Evolutionary conservation across 805 yeast genomes (phyloP), one percentile per base, ranked within the genome.

Genomic region (Millerozyma acaciae): DNA sequence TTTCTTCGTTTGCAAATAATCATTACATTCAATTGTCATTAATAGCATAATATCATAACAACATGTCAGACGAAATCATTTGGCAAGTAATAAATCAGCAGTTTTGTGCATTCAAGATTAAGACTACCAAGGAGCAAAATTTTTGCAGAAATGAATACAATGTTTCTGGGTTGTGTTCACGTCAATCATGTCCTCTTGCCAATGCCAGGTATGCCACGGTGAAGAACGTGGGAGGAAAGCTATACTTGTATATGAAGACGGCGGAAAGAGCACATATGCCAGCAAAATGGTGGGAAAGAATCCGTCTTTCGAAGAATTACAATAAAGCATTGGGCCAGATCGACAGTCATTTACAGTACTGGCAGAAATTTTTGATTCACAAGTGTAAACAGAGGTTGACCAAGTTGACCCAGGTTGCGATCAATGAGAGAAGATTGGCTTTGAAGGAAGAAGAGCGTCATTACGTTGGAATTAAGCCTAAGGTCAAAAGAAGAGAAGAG

Each of bases 261-360:
- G 95, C 94, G 1, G 99, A 93, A 66, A 79, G 99, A 64, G 94
- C 95, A 14, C 97, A 93, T 56, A 84, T 88, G 43, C 99, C 99
- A 9, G 78, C 84, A 27, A 83, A 84, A 50, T 67, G 86, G 57
- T 93, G 99, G 99, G 97, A 93, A 63, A 76, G 97, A 51, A 83
- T 93, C 53, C 84, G 81, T 59, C 71, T 93, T 40, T 84, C 93
- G 29, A 88, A 86, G 61, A 89, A 93, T 60, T 93, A 88, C 58
- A 73, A 81, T 33, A 84, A 76, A 56, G 97, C 97, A 1, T 70
- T 93, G 51, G 73, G 75, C 43, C 99, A 93, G 60, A 76, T 93
- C 35, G 97, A 90, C 59, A 80, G 80, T 39, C 85, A 87, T 47
- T 69, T 93, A 40, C 68, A 83, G 32, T 88, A 90, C 64, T 93